Evolutionary conservation across 1,284 basidiomycete species (phyloP).

Genomic region (Sporisorium iseilematis-ciliati): DNA sequence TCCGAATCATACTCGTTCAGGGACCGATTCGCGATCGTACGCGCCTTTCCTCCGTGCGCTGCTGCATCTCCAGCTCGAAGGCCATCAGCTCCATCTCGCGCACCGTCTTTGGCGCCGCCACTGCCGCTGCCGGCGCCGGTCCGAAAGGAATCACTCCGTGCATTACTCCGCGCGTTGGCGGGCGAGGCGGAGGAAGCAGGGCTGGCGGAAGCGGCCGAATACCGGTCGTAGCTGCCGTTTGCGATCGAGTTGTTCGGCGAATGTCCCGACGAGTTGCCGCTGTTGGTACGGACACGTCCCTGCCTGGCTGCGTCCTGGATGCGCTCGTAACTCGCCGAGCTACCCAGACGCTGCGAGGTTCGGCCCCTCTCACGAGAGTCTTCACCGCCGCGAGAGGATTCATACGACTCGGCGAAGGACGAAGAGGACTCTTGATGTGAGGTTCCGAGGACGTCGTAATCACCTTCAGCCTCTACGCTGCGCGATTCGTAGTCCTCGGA

Average conservation of each 20-base stretch:
- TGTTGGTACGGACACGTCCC: constrained; percentile 42
- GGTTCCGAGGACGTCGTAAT: constrained; percentile 41
- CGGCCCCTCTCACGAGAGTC: constrained; percentile 53
- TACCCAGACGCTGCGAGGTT: constrained; percentile 56
- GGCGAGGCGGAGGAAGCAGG: constrained; percentile 44
- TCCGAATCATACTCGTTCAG: constrained; percentile 49
- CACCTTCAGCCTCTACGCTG: constrained; percentile 40
- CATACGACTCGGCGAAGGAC: constrained; percentile 41
- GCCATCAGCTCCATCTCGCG: constrained; percentile 49
- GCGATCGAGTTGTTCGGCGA: constrained; percentile 42
- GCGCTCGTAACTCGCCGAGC: constrained; percentile 62
- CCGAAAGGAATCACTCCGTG: constrained; percentile 54
- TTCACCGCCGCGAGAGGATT: constrained; percentile 28
- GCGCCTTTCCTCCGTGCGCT: constrained; percentile 49
- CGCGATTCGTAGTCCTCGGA: constrained; percentile 43
- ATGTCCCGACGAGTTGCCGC: constrained; percentile 38
- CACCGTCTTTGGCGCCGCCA: constrained; percentile 24
- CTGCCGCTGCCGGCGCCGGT: constrained; percentile 13
- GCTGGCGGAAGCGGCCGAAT: constrained; percentile 28
- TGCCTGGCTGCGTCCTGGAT: constrained; percentile 57
- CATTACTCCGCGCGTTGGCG: constrained; percentile 23
- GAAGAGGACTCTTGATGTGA: constrained; percentile 44
- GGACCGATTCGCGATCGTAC: constrained; percentile 50
- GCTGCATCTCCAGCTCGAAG: constrained; percentile 51
- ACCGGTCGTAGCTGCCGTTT: constrained; percentile 45